Evolutionary conservation across 371 early-diverging fungal genomes (phyloP).

Genomic region (Batrachochytrium dendrobatidis): DNA sequence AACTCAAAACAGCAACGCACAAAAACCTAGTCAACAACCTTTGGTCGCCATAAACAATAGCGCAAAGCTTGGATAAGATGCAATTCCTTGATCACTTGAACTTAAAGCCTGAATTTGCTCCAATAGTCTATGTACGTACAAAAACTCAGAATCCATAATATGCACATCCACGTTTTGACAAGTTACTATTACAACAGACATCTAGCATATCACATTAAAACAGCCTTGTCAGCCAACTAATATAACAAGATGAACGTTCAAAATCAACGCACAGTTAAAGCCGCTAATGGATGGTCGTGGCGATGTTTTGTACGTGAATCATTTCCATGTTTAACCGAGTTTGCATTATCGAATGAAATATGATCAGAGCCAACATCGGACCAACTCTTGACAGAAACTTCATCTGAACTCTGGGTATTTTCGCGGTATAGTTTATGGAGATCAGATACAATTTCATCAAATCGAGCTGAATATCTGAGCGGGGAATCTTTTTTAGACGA

Average conservation of each 20-base stretch:
- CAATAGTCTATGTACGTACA: neutral
- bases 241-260: too few species aligned
- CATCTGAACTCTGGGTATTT: neutral
- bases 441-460: neutral
- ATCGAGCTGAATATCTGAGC: neutral
- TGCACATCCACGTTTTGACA: neutral
- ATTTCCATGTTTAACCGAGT: neutral
- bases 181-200: neutral
- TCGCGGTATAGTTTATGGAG: constrained; percentile 1
- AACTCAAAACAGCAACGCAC: too few species aligned
- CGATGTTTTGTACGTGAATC: neutral
- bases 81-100: neutral
- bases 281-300: neutral
- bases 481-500: neutral
- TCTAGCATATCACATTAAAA: neutral
- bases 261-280: neutral
- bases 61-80: neutral
- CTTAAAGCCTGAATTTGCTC: neutral
- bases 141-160: neutral
- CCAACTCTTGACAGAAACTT: neutral
- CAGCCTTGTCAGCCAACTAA: too few species aligned
- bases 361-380: neutral
- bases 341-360: neutral
- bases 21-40: constrained; percentile 2
- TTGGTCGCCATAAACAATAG: neutral